Evolutionary conservation across 495 filamentous ascomycete species (phyloP).

Genomic region (Aspergillus coremiiformis): DNA sequence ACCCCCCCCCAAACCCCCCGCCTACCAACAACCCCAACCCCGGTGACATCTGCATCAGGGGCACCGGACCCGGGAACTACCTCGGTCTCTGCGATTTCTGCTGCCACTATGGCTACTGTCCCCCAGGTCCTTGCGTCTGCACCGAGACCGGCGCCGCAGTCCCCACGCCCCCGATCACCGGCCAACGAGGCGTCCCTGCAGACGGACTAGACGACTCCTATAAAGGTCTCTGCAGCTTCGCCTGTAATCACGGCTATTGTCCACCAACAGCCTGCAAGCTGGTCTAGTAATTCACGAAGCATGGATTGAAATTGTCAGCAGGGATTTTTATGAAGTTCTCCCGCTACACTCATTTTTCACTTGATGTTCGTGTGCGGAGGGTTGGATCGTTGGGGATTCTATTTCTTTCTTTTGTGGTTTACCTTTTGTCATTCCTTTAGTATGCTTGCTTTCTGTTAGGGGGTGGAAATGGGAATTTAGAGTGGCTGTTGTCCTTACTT

Average conservation of each 20-base stretch:
- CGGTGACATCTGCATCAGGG: constrained; percentile 22
- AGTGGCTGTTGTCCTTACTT: no score
- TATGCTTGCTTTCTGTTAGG: neutral
- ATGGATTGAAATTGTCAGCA: neutral
- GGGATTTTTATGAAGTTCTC: no score
- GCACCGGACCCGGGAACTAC: constrained; percentile 35
- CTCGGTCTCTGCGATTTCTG: constrained; percentile 35
- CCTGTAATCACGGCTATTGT: constrained; percentile 37
- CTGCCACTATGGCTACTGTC: constrained; percentile 37
- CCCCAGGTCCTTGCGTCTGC: constrained; percentile 33
- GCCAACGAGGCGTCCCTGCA: constrained; percentile 21
- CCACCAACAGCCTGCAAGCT: constrained; percentile 29
- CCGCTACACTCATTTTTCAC: no score
- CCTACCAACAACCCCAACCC: neutral
- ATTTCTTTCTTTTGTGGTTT: neutral
- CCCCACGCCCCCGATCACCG: constrained; percentile 18
- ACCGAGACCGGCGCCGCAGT: constrained; percentile 24
- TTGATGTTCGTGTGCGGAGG: neutral
- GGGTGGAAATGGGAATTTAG: no score
- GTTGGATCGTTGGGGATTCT: neutral
- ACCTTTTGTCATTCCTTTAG: no score
- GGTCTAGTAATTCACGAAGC: neutral
- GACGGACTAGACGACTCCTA: constrained; percentile 28
- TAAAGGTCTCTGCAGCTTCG: constrained; percentile 35
- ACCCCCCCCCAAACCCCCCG: neutral